Conservation (phyloP, 1,139 yeast genomes). For the Meyerozyma elateridarum region DNA sequence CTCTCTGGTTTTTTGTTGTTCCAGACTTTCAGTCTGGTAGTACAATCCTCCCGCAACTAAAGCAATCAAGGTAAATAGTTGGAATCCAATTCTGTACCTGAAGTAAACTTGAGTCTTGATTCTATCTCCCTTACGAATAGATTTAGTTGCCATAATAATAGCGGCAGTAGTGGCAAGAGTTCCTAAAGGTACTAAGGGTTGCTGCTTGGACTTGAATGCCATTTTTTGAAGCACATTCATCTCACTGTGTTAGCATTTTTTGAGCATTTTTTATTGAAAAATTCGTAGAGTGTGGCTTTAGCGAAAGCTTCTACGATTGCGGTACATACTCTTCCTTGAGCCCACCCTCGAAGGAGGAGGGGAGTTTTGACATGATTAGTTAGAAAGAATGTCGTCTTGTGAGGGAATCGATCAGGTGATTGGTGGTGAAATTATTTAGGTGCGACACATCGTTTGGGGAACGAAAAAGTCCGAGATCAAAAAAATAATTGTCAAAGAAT, state of each 20-base stretch:
- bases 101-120: slow-evolving; percentile 79
- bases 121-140: slow-evolving; percentile 69
- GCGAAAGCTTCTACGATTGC: no score
- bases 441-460: no score
- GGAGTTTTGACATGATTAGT: slow-evolving; percentile 12
- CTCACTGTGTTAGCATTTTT: slow-evolving; percentile 17
- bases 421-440: no score
- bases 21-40: slow-evolving; percentile 44
- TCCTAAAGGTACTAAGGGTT: slow-evolving; percentile 81
- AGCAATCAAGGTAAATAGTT: slow-evolving; percentile 76
- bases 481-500: no score
- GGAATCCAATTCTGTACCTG: slow-evolving; percentile 85
- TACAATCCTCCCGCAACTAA: slow-evolving; percentile 72
- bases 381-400: no score
- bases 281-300: no score
- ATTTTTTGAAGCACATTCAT: slow-evolving; percentile 29
- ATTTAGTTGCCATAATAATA: slow-evolving; percentile 70
- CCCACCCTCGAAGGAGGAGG: slow-evolving; percentile 21
- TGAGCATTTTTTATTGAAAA: slow-evolving; percentile 3
- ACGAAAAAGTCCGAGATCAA: no score
- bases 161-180: slow-evolving; percentile 77
- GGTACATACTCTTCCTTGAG: slow-evolving; percentile 22
- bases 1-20: slow-evolving; percentile 49
- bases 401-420: no score
- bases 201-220: slow-evolving; percentile 52